phyloP scores from a whole-genome alignment of 306 rosid species.

The Prunus dulcis region DNA sequence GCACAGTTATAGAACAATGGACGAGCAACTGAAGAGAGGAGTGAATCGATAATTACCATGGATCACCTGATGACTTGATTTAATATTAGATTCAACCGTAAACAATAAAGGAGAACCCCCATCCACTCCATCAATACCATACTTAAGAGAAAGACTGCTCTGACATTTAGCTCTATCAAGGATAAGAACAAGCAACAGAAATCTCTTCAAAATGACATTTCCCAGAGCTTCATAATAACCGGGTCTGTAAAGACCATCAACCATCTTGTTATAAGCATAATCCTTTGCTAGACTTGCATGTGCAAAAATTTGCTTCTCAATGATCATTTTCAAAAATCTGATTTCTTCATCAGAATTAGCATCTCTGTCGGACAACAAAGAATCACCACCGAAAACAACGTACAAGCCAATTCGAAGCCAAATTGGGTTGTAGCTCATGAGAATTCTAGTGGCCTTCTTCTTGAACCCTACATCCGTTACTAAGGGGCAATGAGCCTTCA shows the following conservation, averaged over 20 bases:
- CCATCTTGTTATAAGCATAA: slow-evolving; percentile 83
- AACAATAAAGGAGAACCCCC: slow-evolving; percentile 95
- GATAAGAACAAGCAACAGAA: slow-evolving; percentile 69
- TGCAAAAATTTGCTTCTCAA: slow-evolving; percentile 68
- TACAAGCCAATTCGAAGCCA: slow-evolving; percentile 84
- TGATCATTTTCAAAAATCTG: slow-evolving; percentile 67
- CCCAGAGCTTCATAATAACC: slow-evolving; percentile 92
- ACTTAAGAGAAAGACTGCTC: slow-evolving; percentile 73
- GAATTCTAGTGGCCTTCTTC: slow-evolving; percentile 53
- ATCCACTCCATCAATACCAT: slow-evolving; percentile 91
- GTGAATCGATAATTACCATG: slow-evolving; percentile 44
- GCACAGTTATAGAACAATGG: slow-evolving; percentile 7
- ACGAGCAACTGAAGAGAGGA: slow-evolving; percentile 15
- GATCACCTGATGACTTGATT: slow-evolving; percentile 74
- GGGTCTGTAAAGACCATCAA: slow-evolving; percentile 84
- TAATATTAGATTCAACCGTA: slow-evolving; percentile 49
- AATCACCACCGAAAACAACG: slow-evolving; percentile 78
- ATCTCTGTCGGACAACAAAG: slow-evolving; percentile 56
- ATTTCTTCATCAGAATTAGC: slow-evolving; percentile 53
- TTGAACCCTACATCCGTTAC: slow-evolving; percentile 81
- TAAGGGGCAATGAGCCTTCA: slow-evolving; percentile 88
- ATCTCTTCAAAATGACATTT: slow-evolving; percentile 68
- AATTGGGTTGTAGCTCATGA: slow-evolving; percentile 69
- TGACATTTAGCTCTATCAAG: slow-evolving; percentile 83
- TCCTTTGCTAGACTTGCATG: slow-evolving; percentile 65